A percentile compares a stretch with the other conserved stretches of the same genome.
Conservation (phyloP, 2,329 filamentous ascomycete genomes). For the Sarocladium oryzae region DNA sequence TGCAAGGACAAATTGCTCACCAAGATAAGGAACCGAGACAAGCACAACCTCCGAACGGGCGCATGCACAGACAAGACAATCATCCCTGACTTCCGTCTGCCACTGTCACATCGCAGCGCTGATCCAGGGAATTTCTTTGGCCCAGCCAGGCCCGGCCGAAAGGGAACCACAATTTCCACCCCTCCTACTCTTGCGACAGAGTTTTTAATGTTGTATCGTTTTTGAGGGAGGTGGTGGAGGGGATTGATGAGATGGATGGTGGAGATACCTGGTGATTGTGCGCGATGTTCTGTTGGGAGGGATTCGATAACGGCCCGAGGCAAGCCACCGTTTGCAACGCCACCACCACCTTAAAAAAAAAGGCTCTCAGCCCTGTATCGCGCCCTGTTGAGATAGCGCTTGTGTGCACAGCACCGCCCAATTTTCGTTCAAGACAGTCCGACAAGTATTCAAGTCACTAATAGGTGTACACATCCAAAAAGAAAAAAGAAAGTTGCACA, state of each 20-base stretch:
- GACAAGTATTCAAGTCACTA: too few relatives aligned
- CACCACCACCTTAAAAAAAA: too few relatives aligned
- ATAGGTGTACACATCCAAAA: too few relatives aligned
- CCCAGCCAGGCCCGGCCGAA: neutral
- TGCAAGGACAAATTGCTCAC: too few relatives aligned
- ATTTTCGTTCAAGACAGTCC: too few relatives aligned
- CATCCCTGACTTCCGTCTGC: slow-evolving; percentile 4
- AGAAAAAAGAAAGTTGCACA: too few relatives aligned
- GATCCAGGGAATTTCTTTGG: neutral
- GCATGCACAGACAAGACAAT: neutral
- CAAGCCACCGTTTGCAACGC: neutral
- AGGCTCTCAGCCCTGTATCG: neutral
- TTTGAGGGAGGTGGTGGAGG: neutral
- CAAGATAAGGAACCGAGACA: neutral
- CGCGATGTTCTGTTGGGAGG: neutral
- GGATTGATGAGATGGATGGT: neutral
- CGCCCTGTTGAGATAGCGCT: too few relatives aligned
- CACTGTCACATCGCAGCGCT: too few relatives aligned
- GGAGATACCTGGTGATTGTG: neutral
- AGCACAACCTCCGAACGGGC: neutral
- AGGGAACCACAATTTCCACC: slow-evolving; percentile 1
- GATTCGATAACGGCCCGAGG: neutral
- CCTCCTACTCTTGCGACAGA: neutral
- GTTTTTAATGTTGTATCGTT: neutral
- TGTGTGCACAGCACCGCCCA: too few relatives aligned